Base-by-base conservation (phyloP, 1,139 yeast genomes). In the Suhomyces bolitotheri region DNA sequence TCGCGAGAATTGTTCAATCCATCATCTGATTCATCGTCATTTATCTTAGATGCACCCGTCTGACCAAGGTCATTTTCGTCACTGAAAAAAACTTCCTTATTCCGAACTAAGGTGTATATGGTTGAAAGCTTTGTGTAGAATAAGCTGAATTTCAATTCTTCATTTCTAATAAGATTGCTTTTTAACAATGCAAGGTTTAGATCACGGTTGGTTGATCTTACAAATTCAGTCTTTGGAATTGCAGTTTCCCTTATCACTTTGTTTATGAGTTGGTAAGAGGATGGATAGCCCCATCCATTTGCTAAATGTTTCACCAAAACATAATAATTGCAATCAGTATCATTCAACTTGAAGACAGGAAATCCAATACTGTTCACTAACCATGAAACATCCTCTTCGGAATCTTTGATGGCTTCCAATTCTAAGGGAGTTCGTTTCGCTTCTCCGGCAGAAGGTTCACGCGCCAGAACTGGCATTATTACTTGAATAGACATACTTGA, bases 211-310 rank as follows among this genome's bases (percentile, higher is more conserved):
- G 73, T 46, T 11, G 41, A 44, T 7, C 34, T 32, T 7, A 53
- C 33, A 28, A 66, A 53, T 2, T 50, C 56, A 3, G 27, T 10
- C 31, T 53, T 63, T 1, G 42, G 17, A 3, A 61, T n/a, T 2
- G 48, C 43, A 1, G 62, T 46, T 4, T 41, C 37, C 37, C 60
- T 62, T 1, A 62, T 39, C 3, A 70, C 27, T 38, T 51, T 52
- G 11, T 47, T 43, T 11, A 70, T 56, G 13, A 71, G 44, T 42
- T 71, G 76, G 41, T 69, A 69, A 4, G 74, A 64, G 2, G 75
- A 69, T 2, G 75, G 73, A 39, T 52, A 70, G 38, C 62, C 64
- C 68, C 72, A 69, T 3, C 58, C 38, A n/a, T 24, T 26, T 4
- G 70, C 62, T 38, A 71, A 49, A 39, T 66, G 61, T 34, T 59